Evolutionary conservation across 2,329 filamentous ascomycete species (phyloP).

Genomic region (Sclerotinia minor): DNA sequence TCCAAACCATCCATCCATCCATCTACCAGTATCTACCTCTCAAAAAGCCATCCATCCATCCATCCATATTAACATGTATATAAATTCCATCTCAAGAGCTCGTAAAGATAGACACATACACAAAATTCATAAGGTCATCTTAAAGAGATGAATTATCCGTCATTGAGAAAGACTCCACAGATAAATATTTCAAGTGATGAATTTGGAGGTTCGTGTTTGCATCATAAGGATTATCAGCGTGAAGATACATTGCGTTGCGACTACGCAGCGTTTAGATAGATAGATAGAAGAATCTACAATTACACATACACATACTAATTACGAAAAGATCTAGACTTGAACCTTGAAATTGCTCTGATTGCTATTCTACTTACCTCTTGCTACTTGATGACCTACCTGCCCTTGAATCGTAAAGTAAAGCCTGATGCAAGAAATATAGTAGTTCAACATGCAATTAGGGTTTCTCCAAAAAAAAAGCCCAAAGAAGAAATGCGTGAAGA

Average conservation of each 20-base stretch:
- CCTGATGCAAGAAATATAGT: neutral
- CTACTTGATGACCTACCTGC: neutral
- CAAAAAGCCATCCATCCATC: too few species aligned
- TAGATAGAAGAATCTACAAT: neutral
- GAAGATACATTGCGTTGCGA: slow-evolving; percentile 2
- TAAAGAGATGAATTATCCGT: neutral
- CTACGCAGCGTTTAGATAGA: neutral
- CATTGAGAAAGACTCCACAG: neutral
- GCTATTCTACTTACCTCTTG: neutral
- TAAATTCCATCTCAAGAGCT: too few species aligned
- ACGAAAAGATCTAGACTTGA: neutral
- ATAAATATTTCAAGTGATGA: neutral
- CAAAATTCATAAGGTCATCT: too few species aligned
- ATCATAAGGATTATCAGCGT: neutral
- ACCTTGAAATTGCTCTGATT: neutral
- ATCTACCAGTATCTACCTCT: too few species aligned
- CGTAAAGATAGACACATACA: neutral
- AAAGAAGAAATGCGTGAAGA: neutral
- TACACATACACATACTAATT: neutral
- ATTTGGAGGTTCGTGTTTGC: too few species aligned
- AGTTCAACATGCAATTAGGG: neutral
- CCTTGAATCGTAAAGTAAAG: neutral
- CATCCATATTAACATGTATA: too few species aligned
- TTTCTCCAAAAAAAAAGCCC: too few species aligned
- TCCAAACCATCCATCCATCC: too few species aligned